Base-by-base conservation (phyloP, 805 yeast species). In the Saccharomycopsis capsularis region DNA sequence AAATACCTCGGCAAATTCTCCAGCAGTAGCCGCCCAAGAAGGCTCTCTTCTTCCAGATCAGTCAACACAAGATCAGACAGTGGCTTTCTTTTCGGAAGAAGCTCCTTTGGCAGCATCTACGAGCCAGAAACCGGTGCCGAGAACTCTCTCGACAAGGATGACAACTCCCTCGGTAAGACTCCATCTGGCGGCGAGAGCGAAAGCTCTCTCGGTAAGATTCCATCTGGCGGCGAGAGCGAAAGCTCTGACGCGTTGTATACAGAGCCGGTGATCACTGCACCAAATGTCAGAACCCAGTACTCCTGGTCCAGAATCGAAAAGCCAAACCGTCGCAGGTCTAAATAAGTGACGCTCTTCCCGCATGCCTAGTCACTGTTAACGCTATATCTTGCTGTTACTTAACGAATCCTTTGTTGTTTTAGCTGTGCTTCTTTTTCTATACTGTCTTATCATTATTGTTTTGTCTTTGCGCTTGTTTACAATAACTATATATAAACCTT, bases 241-340 rank as follows among this genome's bases (percentile, higher is more conserved):
- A 7, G 18, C 16, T 11, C 38, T 15, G 7, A n/a, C 13, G 7
- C 32, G 7, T 27, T 27, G 7, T 7, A 7, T 27, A 27, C 32
- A 6, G 19, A 23, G 4, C 39, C 36, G 11, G 36, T 37, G 3
- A 18, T 29, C n/a, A 42, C 46, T 3, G 46, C 51, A 4, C 53
- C 55, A 19, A 48, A 52, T 40, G 47, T 52, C 2, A 35, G 55
- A 16, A 52, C 55, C 6, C 52, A 52, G 22, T 18, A 29, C 22
- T 18, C 41, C 11, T 53, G 52, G 55, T 35, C 44, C n/a, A 43
- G 36, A 27, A 45, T 45, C 7, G 18, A 34, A 34, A 34, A 34
- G 19, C 13, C 18, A 18, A 34, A 13, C 18, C 38, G 38, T 34
- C 38, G 38, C n/a, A 9, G 18, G 6, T 34, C 38, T 16, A 29